Evolutionary conservation across 148 eudicot genomes (phyloP), one percentile per base, ranked within the genome.

Genomic region (Heliamphora exappendiculata): DNA sequence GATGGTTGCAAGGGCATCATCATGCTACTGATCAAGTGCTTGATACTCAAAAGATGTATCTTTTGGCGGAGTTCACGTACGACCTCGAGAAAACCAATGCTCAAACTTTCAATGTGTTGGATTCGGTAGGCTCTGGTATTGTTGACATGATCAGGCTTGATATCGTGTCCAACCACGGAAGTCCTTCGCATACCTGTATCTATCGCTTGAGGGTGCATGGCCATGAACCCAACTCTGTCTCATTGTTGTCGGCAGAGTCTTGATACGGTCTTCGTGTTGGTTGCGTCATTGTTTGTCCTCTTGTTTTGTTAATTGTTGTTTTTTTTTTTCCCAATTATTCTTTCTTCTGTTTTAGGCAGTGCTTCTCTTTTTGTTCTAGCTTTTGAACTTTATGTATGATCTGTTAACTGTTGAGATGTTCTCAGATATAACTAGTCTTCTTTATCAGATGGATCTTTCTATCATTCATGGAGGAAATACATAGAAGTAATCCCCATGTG

Each of bases 121-220:
- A 89, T 22, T 78, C 89, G 9, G 65, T 82, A 5, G 75, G 84
- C 45, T 79, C 89, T 45, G 42, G 81, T 49, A 78, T 84, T 13
- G 70, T 92, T 39, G 84, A 94, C 84, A 88, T 86, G 12, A 80
- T 94, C 29, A 92, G 92, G 73, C 85, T 92, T 42, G 91, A 92
- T 45, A 82, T 92, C 73, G 73, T 87, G 55, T 89, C 98, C 29
- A 94, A 94, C 82, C 91, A 94, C 34, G 98, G 98, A 41, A 84
- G 83, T 60, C 78, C 86, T 64, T 63, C 86, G 28, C 86, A 85
- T 75, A 94, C 98, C 16, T 94, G 98, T 88, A 92, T 94, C 79
- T 94, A 94, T 78, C 87, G 98, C 36, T 62, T 94, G 49, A 86
- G 98, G 84, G 97, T 94, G 53, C 98, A 94, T 17, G 98, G 98